Evolutionary conservation across 768 basidiomycete species (phyloP), one percentile per base, ranked within the genome.

Genomic region (Lanmaoa pseudosensibilis): DNA sequence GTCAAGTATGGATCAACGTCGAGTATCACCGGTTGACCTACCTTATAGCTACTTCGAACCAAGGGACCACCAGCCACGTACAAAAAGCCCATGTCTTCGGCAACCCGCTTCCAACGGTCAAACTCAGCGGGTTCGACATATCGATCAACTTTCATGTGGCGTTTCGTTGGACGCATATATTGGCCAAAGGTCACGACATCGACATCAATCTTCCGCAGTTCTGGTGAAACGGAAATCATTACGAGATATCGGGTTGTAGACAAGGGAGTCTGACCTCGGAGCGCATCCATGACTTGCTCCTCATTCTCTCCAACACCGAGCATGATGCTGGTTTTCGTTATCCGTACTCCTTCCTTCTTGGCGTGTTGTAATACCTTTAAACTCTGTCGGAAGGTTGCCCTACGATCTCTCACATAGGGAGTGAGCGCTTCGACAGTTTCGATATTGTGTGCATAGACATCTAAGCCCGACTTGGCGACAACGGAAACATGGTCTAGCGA

Each of bases 281-380:
- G 78, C 2, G 95, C 86, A 65, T 88, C 83, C 71, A 88, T 72
- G 13, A 99, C 66, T 71, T 99, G 92, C 5, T 90, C 86, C 40
- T 86, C 83, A 39, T 80, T 83, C 77, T 99, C 97, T 10, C 97
- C 97, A 2, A 98, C 87, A 55, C 97, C 97, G 45, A 99, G 84
- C 97, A 99, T 99, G 57, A 99, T 88, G 68, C 95, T 98, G 10
- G 94, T 98, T 78, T 99, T 99, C 10, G 97, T 98, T 54, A 99
- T 81, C 46, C 84, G 83, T 3, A 90, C 92, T 8, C 90, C 92
- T 57, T 86, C 80, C 56, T 83, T 82, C 76, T 96, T 95, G 13
- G 93, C 93, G 50, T 86, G 86, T 68, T 89, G 80, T 2, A 96
- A 78, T 3, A 95, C 92, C 60, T 78, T 78, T 52, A 96, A 74